Evolutionary conservation across 768 basidiomycete genomes (phyloP), one percentile per base, ranked within the genome.

Genomic region (Gautieria morchelliformis): DNA sequence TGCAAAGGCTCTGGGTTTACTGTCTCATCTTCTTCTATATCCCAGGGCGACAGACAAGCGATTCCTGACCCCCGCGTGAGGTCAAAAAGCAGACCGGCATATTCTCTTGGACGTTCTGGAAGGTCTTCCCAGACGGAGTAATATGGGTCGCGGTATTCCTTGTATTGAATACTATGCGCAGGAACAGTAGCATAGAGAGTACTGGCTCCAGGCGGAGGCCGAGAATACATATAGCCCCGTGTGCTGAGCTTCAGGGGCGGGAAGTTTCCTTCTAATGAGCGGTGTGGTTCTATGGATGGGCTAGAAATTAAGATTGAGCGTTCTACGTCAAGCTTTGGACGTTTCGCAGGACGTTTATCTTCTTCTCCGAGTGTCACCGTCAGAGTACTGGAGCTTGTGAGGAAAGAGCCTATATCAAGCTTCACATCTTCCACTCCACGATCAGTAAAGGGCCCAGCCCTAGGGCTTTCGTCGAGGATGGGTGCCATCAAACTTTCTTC

Each of bases 91-190:
- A 89, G 68, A 0, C 93, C 93, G 20, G 83, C 92, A 67, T 85
- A 93, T 70, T 91, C 87, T 63, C 82, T 77, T 3, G 84, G 70
- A n/a, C 72, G 70, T 33, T 76, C 75, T 1, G 92, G 86, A 0
- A 84, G 77, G 66, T 98, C 95, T 4, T 63, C 62, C 22, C 76
- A 74, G 52, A 80, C 79, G 6, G 89, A 91, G 65, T 91, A 99
- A 69, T 79, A 85, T 0, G 94, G 89, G n/a, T 79, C 72, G 46
- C 77, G 81, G 69, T 96, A 94, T 22, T 87, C 67, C 62, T 80
- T 83, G 47, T 66, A 70, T 4, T 82, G 78, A 7, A 89, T 67
- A 20, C 75, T 76, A 61, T 79, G 69, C 0, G 67, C 63, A 33
- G 76, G 74, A 14, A 84, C 56, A 47, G 73, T 76, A 7, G 66